These are phyloP conservation scores for Fusarium pseudoanthophilum DNA, from an alignment of 2,329 filamentous ascomycete genomes.

Conservation along the genomic window DNA sequence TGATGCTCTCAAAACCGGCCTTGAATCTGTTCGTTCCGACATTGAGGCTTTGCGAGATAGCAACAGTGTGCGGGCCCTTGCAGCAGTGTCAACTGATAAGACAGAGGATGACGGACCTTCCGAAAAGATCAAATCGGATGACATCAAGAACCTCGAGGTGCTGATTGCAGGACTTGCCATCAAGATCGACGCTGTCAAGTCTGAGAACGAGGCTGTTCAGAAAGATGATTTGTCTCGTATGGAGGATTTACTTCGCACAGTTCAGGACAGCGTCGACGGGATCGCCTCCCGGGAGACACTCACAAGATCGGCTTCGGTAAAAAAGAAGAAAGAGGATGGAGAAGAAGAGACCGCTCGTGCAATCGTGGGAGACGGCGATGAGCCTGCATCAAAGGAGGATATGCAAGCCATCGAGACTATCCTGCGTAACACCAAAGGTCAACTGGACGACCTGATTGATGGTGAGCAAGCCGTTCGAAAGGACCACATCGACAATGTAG, in stretches of 20 bases:
- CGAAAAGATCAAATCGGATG: constrained; percentile 71
- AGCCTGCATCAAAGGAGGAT: constrained; percentile 73
- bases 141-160: constrained; percentile 86
- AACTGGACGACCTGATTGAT: constrained; percentile 82
- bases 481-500: constrained; percentile 73
- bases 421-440: constrained; percentile 87
- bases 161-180: constrained; percentile 83
- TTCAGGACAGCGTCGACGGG: constrained; percentile 62
- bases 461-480: constrained; percentile 76
- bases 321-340: constrained; percentile 38
- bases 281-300: constrained; percentile 50
- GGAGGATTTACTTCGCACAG: constrained; percentile 61
- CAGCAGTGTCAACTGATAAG: constrained; percentile 44
- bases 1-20: constrained; percentile 82
- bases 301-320: constrained; percentile 30
- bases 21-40: constrained; percentile 77
- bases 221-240: constrained; percentile 66
- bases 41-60: constrained; percentile 77
- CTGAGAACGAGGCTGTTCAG: constrained; percentile 51
- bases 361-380: constrained; percentile 37
- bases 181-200: constrained; percentile 75
- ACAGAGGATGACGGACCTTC: constrained; percentile 49
- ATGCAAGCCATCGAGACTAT: constrained; percentile 92
- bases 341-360: constrained; percentile 6
- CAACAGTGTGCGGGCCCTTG: constrained; percentile 60